These are phyloP conservation scores for Phytophthora europaea DNA, from an alignment of 352 stramenopile genomes.

Conservation along the genomic window DNA sequence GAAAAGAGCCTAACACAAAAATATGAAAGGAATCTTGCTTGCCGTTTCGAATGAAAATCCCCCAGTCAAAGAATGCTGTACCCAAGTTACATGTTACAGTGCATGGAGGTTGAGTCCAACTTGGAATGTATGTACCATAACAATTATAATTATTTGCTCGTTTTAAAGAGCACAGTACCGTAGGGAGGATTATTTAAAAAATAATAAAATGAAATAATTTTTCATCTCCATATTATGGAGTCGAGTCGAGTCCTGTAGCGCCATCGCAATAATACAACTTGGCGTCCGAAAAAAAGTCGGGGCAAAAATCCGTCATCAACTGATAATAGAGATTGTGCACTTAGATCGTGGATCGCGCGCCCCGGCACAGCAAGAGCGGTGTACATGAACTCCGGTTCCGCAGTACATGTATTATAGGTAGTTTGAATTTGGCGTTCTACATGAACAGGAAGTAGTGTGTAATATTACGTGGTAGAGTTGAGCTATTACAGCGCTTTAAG, in stretches of 20 bases:
- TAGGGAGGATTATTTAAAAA: neutral
- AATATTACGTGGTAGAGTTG: too few species aligned
- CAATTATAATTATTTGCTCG: too few species aligned
- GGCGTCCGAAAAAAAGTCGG: conserved; percentile 1
- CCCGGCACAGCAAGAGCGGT: neutral
- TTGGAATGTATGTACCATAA: too few species aligned
- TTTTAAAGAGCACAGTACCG: too few species aligned
- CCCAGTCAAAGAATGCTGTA: neutral
- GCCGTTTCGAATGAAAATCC: neutral
- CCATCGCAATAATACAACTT: conserved; percentile 1
- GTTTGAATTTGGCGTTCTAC: too few species aligned
- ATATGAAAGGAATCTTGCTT: neutral
- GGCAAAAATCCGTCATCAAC: neutral
- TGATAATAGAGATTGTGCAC: neutral
- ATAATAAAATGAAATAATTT: neutral
- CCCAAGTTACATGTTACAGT: neutral
- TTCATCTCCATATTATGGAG: too few species aligned
- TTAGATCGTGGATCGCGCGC: neutral
- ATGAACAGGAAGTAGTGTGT: too few species aligned
- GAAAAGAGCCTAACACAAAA: neutral
- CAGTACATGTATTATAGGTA: too few species aligned
- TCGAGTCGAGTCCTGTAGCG: neutral
- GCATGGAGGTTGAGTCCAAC: too few species aligned
- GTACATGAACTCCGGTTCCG: neutral
- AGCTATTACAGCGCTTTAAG: neutral